These are phyloP conservation scores for Podila clonocystis DNA, from an alignment of 192 early-diverging fungal genomes.

Conservation along the genomic window DNA sequence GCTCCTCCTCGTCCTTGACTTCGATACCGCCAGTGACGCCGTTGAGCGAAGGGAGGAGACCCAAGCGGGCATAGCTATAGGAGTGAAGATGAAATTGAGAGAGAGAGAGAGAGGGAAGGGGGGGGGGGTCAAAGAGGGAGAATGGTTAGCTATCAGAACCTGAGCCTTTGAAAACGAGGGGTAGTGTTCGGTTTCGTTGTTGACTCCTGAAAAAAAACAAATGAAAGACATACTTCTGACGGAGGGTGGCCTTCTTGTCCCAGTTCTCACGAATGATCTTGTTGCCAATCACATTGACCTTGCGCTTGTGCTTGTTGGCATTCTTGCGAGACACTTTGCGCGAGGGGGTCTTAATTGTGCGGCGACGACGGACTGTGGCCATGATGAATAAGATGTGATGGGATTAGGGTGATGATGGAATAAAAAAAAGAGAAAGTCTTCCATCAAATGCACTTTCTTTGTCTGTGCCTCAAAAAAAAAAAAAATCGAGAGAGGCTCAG, in stretches of 20 bases:
- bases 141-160: background rate
- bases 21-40: conserved; percentile 68
- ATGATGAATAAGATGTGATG: conserved; percentile 41
- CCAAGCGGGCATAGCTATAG: conserved; percentile 72
- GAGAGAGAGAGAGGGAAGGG: background rate
- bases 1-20: conserved; percentile 55
- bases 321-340: conserved; percentile 69
- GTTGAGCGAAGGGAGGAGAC: conserved; percentile 74
- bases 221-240: conserved; percentile 66
- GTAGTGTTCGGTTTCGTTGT: background rate
- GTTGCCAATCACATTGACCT: conserved; percentile 62
- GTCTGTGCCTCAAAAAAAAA: too few species aligned
- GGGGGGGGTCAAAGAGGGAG: background rate
- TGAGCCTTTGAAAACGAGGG: background rate
- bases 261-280: conserved; percentile 71
- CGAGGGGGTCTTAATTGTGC: conserved; percentile 69
- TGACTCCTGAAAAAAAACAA: background rate
- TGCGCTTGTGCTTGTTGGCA: conserved; percentile 71
- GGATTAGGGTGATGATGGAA: background rate
- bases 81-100: too few species aligned
- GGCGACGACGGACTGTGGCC: conserved; percentile 74
- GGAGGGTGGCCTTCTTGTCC: conserved; percentile 71
- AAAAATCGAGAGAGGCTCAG: background rate
- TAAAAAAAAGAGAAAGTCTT: background rate
- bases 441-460: background rate